Evolutionary conservation across 83 land plant genomes (phyloP).

Genomic region (Larix sibirica): DNA sequence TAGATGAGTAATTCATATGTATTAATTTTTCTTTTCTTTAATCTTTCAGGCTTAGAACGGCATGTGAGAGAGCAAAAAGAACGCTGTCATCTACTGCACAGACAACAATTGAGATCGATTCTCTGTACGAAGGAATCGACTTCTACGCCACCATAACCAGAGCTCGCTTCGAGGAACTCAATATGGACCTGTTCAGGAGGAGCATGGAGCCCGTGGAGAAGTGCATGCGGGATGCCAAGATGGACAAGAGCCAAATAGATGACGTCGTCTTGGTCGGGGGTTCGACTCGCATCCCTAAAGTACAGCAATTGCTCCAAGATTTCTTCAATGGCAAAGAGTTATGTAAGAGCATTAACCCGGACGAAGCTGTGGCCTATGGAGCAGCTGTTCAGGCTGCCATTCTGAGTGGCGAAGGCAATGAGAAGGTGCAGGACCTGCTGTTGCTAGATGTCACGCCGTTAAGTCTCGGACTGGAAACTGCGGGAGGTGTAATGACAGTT

Average conservation of each 20-base stretch:
- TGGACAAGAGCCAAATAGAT: conserved; percentile 19
- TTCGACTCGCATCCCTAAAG: conserved; percentile 20
- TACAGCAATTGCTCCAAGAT: conserved; percentile 21
- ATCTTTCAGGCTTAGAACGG: conserved; percentile 37
- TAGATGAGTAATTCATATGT: too few species aligned
- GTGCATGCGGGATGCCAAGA: conserved; percentile 27
- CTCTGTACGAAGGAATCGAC: conserved; percentile 65
- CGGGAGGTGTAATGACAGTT: conserved; percentile 45
- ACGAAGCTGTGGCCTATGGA: conserved; percentile 43
- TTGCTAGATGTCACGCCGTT: conserved; percentile 45
- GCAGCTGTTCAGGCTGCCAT: conserved; percentile 50
- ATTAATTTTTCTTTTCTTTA: too few species aligned
- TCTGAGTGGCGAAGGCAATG: conserved; percentile 30
- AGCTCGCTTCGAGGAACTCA: conserved; percentile 46
- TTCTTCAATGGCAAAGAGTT: conserved; percentile 27
- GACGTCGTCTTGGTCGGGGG: conserved; percentile 24
- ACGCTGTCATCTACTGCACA: conserved; percentile 67
- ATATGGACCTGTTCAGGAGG: conserved; percentile 28
- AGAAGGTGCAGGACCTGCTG: conserved; percentile 42
- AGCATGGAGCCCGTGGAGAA: conserved; percentile 30
- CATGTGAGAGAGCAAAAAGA: conserved; percentile 72
- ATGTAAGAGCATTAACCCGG: conserved; percentile 25
- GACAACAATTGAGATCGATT: conserved; percentile 72
- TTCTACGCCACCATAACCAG: conserved; percentile 68
- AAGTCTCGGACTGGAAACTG: conserved; percentile 35